Conservation (phyloP, 345 rosid species). For the Syzygium aromaticum region DNA sequence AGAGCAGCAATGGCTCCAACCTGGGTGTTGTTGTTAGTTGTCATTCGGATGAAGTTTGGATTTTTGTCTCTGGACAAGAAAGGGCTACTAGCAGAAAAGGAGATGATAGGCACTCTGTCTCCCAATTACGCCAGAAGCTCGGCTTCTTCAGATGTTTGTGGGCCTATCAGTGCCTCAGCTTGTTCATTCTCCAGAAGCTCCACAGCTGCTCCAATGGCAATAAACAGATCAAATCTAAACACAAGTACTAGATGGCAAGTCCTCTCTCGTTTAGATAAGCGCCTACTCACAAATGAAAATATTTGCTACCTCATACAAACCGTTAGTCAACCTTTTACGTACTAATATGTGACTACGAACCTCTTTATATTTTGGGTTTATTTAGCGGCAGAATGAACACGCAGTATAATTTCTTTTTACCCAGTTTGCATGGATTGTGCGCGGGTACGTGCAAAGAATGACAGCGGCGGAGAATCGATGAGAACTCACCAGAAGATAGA, state of each 20-base stretch:
- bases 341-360: fast-evolving
- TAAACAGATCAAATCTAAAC: neutral
- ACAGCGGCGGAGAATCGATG: neutral
- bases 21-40: conserved; percentile 4
- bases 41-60: conserved; percentile 9
- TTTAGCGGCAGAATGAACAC: neutral
- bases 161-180: neutral
- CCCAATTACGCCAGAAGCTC: neutral
- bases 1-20: conserved; percentile 9
- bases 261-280: neutral
- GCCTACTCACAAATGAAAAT: neutral
- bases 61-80: fast-evolving
- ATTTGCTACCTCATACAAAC: neutral
- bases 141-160: neutral
- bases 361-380: neutral
- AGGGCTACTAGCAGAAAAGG: neutral
- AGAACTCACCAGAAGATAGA: neutral
- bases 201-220: neutral
- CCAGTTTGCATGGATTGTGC: neutral
- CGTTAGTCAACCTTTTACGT: neutral
- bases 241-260: neutral
- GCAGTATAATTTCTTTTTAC: neutral
- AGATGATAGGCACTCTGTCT: neutral
- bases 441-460: neutral
- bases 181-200: neutral